These are phyloP conservation scores for Pseudogymnoascus verrucosus DNA, from an alignment of 2,329 filamentous ascomycete genomes.

Conservation along the genomic window DNA sequence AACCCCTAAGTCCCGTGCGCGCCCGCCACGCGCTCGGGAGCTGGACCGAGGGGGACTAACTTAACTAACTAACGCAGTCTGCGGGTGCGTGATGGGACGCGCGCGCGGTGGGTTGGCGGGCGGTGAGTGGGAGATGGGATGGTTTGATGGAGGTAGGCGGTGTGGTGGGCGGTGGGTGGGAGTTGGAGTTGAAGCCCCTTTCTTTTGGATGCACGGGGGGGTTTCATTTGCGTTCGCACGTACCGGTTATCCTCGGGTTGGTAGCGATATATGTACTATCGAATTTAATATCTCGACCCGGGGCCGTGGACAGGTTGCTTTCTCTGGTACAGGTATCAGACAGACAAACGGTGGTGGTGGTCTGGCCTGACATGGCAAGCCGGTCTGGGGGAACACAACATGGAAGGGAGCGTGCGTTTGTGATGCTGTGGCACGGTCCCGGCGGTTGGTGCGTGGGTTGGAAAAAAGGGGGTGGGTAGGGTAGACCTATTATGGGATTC, in stretches of 20 bases:
- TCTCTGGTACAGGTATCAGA: background rate
- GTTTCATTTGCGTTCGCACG: background rate
- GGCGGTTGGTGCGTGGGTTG: background rate
- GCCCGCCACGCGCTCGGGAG: background rate
- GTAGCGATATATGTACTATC: background rate
- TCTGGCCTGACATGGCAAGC: background rate
- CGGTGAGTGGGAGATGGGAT: background rate
- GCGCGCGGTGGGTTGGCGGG: background rate
- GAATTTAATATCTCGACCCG: background rate
- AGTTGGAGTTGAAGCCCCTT: background rate
- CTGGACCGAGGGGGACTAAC: background rate
- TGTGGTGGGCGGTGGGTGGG: background rate
- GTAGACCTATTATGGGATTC: background rate
- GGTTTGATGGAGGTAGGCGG: background rate
- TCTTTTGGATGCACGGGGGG: background rate
- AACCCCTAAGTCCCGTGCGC: background rate
- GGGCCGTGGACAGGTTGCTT: background rate
- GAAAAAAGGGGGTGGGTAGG: background rate
- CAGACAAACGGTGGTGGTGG: background rate
- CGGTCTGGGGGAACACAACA: background rate
- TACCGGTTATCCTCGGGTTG: background rate
- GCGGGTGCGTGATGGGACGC: background rate
- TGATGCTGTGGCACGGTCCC: background rate
- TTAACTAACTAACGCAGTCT: background rate
- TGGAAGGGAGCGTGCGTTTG: background rate